Base-by-base conservation (phyloP, 2,329 filamentous ascomycete species). In the Talaromyces sp. region DNA sequence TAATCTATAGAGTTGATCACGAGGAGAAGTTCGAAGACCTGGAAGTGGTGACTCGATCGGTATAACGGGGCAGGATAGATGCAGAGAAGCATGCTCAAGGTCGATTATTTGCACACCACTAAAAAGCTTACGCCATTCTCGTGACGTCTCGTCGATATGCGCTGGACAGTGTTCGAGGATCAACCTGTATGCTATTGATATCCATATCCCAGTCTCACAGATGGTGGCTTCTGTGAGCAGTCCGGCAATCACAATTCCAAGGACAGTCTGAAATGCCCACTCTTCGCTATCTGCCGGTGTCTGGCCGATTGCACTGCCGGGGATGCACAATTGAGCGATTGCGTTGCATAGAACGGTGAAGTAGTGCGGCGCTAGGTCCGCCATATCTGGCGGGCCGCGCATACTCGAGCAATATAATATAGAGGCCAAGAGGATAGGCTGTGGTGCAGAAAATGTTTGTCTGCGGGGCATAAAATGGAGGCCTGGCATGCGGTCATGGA, bases 71-170 rank as follows among this genome's bases (percentile, higher is more conserved):
- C 65, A 66, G 11, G 62, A 66, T 27, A 66, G 50, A 61, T 66
- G 65, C 10, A 66, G 65, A 39, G 65, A 66, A 41, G 65, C 65
- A 37, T 66, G 65, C 35, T 66, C 65, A 33, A 66, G 64, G 31
- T 66, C 64, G 11, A 66, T 62, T 3, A 66, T 66, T 22, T 66
- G 64, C 27, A 66, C 59, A 10, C 64, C 64, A 13, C 64, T 62
- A 41, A 66, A 66, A n/a, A 66, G 60, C 60, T 66, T 66, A n/a
- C 64, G 59, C 64, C 64, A 66, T 62, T 66, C 64, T 37, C 64
- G 64, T 22, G 64, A 62, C 3, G 59, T 66, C 31, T 66, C 64
- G 24, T 66, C 64, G 19, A 62, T 54, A 43, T 66, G 64, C 24
- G 64, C 59, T 3, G 64, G 64, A 39, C 64, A 66, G 24, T 66